Conservation (phyloP, 169 alveolate genomes). For the Plasmodium sp. region DNA sequence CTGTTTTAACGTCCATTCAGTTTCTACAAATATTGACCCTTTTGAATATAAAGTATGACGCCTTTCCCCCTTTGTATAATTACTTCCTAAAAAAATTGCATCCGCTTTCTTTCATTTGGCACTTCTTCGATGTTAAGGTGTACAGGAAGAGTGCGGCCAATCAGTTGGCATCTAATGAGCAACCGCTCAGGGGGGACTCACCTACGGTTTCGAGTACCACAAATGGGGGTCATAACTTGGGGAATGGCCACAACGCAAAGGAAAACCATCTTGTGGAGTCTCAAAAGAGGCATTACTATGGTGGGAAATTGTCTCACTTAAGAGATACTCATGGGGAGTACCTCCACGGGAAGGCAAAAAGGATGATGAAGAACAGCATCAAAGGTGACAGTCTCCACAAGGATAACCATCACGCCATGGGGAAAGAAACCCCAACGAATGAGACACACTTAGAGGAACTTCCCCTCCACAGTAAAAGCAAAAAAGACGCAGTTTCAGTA, state of each 20-base stretch:
- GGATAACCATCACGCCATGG: not conserved
- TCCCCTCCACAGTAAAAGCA: not conserved
- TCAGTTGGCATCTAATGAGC: not conserved
- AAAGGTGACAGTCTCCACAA: conserved; percentile 6
- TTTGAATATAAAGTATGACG: conserved; percentile 22
- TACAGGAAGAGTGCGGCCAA: not conserved
- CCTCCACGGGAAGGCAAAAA: not conserved
- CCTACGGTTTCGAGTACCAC: not conserved
- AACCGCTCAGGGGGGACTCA: not conserved
- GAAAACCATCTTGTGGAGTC: not conserved
- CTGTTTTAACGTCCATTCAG: conserved; percentile 11
- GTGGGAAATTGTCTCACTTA: not conserved
- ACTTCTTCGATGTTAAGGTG: conserved; percentile 2
- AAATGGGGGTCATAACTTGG: not conserved
- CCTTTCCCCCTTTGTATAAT: conserved; percentile 14
- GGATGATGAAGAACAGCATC: not conserved
- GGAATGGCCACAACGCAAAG: not conserved
- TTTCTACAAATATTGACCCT: conserved; percentile 33
- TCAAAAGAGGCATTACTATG: not conserved
- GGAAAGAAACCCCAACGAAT: not conserved
- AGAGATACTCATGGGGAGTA: not conserved
- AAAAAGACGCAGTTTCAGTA: not conserved
- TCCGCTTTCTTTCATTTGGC: conserved; percentile 15
- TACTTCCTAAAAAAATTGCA: conserved; percentile 22
- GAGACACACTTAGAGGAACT: not conserved